A percentile compares a stretch with the other conserved stretches of the same genome.
These are phyloP conservation scores for Lactarius tabidus DNA, from an alignment of 768 basidiomycete genomes.

Conservation along the genomic window DNA sequence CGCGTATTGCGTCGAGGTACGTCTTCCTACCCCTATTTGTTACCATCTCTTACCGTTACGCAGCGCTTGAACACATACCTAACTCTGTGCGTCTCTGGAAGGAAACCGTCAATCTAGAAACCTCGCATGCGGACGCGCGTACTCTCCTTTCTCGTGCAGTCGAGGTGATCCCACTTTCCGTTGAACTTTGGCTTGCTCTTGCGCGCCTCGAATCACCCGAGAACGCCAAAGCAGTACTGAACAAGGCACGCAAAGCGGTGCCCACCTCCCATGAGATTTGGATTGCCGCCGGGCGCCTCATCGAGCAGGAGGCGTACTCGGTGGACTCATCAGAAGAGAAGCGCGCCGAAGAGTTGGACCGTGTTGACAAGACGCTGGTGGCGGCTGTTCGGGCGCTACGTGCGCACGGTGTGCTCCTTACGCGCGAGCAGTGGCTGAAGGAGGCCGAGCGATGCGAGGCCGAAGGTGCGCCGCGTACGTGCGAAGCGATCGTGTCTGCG, in stretches of 20 bases:
- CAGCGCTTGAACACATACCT: conserved; percentile 94
- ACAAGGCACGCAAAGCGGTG: conserved; percentile 90
- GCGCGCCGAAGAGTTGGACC: conserved; percentile 58
- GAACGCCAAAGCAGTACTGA: conserved; percentile 86
- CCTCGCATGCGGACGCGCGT: conserved; percentile 82
- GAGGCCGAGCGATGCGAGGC: conserved; percentile 90
- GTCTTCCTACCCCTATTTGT: conserved; percentile 20
- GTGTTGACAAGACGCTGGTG: conserved; percentile 88
- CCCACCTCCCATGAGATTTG: conserved; percentile 98
- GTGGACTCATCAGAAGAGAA: conserved; percentile 48
- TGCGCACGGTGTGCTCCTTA: conserved; percentile 78
- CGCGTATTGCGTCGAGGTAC: conserved; percentile 88
- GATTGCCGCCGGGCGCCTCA: conserved; percentile 91
- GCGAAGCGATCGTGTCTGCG: conserved; percentile 91
- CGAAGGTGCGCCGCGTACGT: conserved; percentile 81
- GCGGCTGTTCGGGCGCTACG: conserved; percentile 74
- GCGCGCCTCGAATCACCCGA: conserved; percentile 93
- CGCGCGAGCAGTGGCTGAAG: conserved; percentile 92
- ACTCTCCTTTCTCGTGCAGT: conserved; percentile 92
- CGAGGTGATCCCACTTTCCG: conserved; percentile 92
- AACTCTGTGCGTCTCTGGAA: conserved; percentile 98
- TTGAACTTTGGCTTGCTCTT: conserved; percentile 97
- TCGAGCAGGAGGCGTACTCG: conserved; percentile 75
- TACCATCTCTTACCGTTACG: neutral
- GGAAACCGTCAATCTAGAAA: conserved; percentile 94